These are phyloP conservation scores for Aotearoamyces nothofagi DNA, from an alignment of 2,329 filamentous ascomycete species.

Conservation along the genomic window DNA sequence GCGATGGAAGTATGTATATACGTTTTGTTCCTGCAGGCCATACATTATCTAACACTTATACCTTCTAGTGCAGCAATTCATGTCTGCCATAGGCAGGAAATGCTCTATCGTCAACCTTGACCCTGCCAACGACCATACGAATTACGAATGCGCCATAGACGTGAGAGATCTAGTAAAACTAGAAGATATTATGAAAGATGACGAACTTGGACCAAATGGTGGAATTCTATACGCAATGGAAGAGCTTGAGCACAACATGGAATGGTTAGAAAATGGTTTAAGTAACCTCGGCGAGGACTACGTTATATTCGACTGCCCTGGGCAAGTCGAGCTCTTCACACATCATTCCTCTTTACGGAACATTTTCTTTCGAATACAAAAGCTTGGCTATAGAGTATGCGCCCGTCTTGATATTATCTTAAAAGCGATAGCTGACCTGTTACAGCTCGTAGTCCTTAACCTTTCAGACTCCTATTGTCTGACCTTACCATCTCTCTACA, in stretches of 20 bases:
- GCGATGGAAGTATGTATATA: constrained; percentile 63
- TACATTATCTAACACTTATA: constrained; percentile 3
- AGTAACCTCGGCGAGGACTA: constrained; percentile 80
- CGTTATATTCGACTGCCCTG: constrained; percentile 87
- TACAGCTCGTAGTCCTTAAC: constrained; percentile 79
- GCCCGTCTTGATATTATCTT: constrained; percentile 7
- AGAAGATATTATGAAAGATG: constrained; percentile 88
- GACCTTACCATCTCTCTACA: constrained; percentile 84
- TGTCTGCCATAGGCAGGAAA: constrained; percentile 86
- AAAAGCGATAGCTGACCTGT: constrained; percentile 12
- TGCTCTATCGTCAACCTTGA: constrained; percentile 95
- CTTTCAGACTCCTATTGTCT: constrained; percentile 89
- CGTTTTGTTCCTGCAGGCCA: neutral
- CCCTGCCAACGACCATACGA: constrained; percentile 86
- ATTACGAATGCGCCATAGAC: constrained; percentile 79
- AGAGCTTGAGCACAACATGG: constrained; percentile 84
- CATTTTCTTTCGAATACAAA: constrained; percentile 82
- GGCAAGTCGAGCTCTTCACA: constrained; percentile 93
- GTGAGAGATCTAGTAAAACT: constrained; percentile 79
- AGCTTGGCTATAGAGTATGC: constrained; percentile 78
- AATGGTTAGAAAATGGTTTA: constrained; percentile 76
- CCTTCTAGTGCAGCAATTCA: constrained; percentile 75
- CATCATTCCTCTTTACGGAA: constrained; percentile 86
- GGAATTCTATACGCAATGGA: constrained; percentile 88
- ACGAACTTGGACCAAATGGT: constrained; percentile 82